Evolutionary conservation across 2,329 filamentous ascomycete genomes (phyloP).

Genomic region (Phialophora expanda): DNA sequence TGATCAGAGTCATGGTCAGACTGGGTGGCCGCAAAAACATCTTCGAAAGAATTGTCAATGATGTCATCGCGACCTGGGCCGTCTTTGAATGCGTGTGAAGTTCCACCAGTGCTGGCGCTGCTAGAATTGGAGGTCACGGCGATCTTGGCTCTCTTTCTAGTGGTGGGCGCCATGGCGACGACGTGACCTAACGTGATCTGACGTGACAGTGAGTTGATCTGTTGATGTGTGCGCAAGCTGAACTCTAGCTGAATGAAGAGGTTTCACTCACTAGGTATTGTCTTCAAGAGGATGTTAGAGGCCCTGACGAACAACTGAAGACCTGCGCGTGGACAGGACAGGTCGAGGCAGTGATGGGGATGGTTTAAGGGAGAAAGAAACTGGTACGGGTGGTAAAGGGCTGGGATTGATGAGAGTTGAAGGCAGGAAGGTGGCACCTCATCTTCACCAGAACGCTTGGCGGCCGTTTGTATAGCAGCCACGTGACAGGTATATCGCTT

Average conservation of each 20-base stretch:
- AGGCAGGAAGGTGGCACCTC: constrained; percentile 5
- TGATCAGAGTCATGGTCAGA: constrained; percentile 23
- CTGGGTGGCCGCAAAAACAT: neutral
- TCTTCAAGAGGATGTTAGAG: neutral
- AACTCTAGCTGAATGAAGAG: neutral
- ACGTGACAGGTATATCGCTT: neutral
- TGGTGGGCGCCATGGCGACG: constrained; percentile 17
- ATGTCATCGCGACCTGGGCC: neutral
- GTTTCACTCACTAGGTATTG: neutral
- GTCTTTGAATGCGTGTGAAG: neutral
- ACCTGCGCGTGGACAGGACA: neutral
- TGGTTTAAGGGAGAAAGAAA: neutral
- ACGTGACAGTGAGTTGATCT: neutral
- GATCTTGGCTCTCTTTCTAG: constrained; percentile 17
- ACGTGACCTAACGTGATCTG: neutral
- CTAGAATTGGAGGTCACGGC: neutral
- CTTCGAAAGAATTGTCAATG: neutral
- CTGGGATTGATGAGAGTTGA: neutral
- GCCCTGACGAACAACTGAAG: neutral
- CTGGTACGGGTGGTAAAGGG: neutral
- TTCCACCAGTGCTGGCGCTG: constrained; percentile 3
- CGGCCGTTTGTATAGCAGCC: neutral
- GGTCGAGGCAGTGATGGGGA: neutral
- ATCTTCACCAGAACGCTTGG: neutral
- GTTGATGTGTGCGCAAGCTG: neutral